phyloP scores from a whole-genome alignment of 2,329 filamentous ascomycete genomes.

The Colletotrichum eremochloae region DNA sequence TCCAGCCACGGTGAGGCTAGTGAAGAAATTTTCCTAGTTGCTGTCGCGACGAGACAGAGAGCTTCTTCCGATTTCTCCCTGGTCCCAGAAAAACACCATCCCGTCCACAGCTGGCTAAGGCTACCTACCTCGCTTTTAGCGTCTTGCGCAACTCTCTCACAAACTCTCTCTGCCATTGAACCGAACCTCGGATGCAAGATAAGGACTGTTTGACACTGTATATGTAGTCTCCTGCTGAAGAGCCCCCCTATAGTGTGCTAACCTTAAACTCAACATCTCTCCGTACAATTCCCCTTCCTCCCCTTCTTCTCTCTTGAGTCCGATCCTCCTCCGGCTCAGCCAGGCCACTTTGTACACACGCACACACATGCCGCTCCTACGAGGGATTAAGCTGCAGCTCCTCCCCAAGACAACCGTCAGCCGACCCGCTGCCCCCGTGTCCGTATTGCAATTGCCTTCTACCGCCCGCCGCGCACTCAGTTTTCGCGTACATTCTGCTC shows the following conservation, averaged over 20 bases:
- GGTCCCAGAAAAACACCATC: slow-evolving; percentile 9
- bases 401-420: slow-evolving; percentile 30
- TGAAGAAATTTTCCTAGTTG: slow-evolving; percentile 38
- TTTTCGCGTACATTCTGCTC: slow-evolving; percentile 34
- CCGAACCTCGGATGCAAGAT: slow-evolving; percentile 39
- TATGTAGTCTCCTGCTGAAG: slow-evolving; percentile 16
- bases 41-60: slow-evolving; percentile 30
- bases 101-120: slow-evolving; percentile 18
- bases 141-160: slow-evolving; percentile 26
- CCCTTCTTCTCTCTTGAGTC: slow-evolving; percentile 1
- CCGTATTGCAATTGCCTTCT: slow-evolving; percentile 13
- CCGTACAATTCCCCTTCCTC: slow-evolving; percentile 1
- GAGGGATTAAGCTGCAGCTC: slow-evolving; percentile 40
- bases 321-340: slow-evolving; percentile 18
- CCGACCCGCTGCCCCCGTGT: slow-evolving; percentile 14
- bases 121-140: slow-evolving; percentile 21
- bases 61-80: slow-evolving; percentile 41
- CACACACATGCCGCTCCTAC: slow-evolving; percentile 37
- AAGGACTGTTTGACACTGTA: slow-evolving; percentile 7
- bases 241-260: slow-evolving; percentile 18
- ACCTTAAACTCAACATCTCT: slow-evolving; percentile 18
- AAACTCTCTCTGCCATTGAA: slow-evolving; percentile 22
- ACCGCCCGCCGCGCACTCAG: slow-evolving; percentile 24
- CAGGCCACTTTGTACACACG: slow-evolving; percentile 26
- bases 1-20: slow-evolving; percentile 38